Evolutionary conservation across 495 filamentous ascomycete genomes (phyloP).

Genomic region (Xanthoparmelia taractica): DNA sequence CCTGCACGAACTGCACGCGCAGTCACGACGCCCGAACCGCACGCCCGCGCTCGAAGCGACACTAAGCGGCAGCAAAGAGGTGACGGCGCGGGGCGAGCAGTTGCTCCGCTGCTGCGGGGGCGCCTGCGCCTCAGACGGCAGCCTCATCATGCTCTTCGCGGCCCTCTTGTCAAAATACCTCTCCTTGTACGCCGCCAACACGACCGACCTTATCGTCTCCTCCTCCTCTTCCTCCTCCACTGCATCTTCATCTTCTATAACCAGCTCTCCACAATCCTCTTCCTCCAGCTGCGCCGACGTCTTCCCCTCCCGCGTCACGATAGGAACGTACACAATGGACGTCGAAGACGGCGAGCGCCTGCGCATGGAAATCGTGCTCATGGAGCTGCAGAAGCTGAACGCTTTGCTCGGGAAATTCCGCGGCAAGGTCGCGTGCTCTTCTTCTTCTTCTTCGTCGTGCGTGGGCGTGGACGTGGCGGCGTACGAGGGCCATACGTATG

Average conservation of each 20-base stretch:
- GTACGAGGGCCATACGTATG: slow-evolving; percentile 3
- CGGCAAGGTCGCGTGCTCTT: too few relatives aligned
- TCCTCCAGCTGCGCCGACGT: background rate
- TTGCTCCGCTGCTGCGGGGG: slow-evolving; percentile 9
- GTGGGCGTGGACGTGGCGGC: too few relatives aligned
- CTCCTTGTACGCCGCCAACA: background rate
- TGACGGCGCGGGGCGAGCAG: slow-evolving; percentile 8
- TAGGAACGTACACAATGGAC: slow-evolving; percentile 13
- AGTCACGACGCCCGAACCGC: background rate
- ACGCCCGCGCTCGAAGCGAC: slow-evolving; percentile 10
- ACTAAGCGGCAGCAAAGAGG: slow-evolving; percentile 9
- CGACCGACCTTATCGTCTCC: background rate
- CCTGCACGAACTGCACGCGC: slow-evolving; percentile 7
- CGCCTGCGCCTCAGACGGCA: slow-evolving; percentile 10
- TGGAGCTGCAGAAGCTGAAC: slow-evolving; percentile 10
- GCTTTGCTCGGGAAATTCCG: background rate
- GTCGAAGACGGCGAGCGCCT: slow-evolving; percentile 6
- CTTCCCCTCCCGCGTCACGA: background rate
- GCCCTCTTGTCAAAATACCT: slow-evolving; percentile 16
- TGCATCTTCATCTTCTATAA: too few relatives aligned
- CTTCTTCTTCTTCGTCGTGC: background rate
- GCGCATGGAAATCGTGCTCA: slow-evolving; percentile 4
- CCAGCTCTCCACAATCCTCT: too few relatives aligned
- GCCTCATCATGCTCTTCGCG: slow-evolving; percentile 14
- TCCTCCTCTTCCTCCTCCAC: too few relatives aligned